Evolutionary conservation across 805 yeast species (phyloP), one percentile per base, ranked within the genome.

Genomic region (Wickerhamiella australiensis): DNA sequence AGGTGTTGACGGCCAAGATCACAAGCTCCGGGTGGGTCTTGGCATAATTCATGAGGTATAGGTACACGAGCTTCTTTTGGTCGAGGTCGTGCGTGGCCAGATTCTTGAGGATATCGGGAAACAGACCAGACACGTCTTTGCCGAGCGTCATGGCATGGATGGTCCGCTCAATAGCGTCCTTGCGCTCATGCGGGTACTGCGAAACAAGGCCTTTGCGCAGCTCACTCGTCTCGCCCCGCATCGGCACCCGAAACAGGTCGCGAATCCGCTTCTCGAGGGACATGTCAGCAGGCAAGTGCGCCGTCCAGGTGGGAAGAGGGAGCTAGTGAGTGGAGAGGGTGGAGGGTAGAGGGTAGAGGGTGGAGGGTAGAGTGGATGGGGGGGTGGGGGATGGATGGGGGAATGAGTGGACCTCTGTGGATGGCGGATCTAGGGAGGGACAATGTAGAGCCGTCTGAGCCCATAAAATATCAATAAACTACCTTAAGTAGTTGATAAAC

Each of bases 61-160:
- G 69, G 61, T 92, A 92, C 12, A 92, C 98, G 66, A 92, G 75
- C 65, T 92, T 92, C 75, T 92, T 92, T 69, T 92, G 96, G 59
- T 92, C 96, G 53, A 92, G 70, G 65, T 92, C 99, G 61, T 84
- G 90, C 1, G 98, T 92, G 49, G 98, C 96, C 57, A 92, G 83
- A 67, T 92, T 92, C 68, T 92, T 94, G 64, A 92, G 71, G 9
- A 92, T 94, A 65, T 92, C 97, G 1, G 99, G 98, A 59, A 92
- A 92, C 50, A 92, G 71, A 1, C 94, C 78, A 17, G 95, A 84
- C 21, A 92, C 97, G 65, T 92, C 98, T 62, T 92, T 92, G 9
- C 97, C 97, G 26, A 87, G 77, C 0, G 98, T 92, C 99, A 92
- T 92, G 52, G 96, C 97, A 51, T 92, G 94, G 61, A 92, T 92